A percentile compares a stretch with the other conserved stretches of the same genome.
phyloP scores from a whole-genome alignment of 192 early-diverging fungal species.

The Podila minutissima region DNA sequence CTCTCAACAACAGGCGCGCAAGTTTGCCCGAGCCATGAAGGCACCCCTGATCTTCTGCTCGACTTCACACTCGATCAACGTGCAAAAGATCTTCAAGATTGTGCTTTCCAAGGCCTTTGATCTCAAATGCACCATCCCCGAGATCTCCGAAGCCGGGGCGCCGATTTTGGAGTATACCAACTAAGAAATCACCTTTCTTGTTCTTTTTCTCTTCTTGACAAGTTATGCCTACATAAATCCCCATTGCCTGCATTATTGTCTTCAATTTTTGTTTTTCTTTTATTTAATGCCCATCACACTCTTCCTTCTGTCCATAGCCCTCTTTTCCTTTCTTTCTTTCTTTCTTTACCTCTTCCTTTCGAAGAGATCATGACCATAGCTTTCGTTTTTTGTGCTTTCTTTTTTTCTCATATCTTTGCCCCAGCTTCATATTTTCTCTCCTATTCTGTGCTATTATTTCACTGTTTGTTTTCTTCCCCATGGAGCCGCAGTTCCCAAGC shows the following conservation, averaged over 20 bases:
- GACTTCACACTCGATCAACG: slow-evolving; percentile 93
- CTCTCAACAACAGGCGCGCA: slow-evolving; percentile 69
- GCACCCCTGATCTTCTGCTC: slow-evolving; percentile 96
- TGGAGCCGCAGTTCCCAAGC: no score
- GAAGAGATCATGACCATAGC: neutral
- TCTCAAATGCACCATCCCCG: slow-evolving; percentile 91
- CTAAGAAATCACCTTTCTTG: neutral
- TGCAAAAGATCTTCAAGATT: slow-evolving; percentile 98
- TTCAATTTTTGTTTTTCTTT: neutral
- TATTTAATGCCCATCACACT: neutral
- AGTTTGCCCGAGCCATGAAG: slow-evolving; percentile 93
- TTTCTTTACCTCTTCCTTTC: neutral
- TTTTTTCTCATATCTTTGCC: neutral
- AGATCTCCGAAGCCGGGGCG: slow-evolving; percentile 89
- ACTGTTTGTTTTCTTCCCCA: no score
- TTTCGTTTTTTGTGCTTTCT: neutral
- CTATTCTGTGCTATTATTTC: no score
- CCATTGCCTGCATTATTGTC: slow-evolving; percentile 1
- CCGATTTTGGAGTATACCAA: slow-evolving; percentile 87
- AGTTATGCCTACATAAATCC: neutral
- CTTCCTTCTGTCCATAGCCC: neutral
- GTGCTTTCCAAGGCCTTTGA: slow-evolving; percentile 94
- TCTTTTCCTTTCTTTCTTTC: neutral
- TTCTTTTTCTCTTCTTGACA: neutral
- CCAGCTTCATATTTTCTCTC: neutral